Conservation (phyloP, 192 early-diverging fungal species). For the Rhizophagus prolifer region DNA sequence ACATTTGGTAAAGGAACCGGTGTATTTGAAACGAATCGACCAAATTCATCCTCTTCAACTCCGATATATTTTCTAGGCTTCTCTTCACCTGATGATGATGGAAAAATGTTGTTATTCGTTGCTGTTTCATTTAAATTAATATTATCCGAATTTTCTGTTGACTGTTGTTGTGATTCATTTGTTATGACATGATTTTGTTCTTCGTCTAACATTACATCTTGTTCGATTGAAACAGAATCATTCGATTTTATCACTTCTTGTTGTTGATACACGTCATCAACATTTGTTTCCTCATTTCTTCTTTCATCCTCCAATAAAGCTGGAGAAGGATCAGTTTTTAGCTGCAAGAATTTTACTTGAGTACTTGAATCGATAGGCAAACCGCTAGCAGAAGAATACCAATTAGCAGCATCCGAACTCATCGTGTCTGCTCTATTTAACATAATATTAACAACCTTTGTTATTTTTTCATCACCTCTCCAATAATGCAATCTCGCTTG, state of each 20-base stretch:
- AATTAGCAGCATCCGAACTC: not conserved
- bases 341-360: not conserved
- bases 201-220: not conserved
- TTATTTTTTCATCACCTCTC: slow-evolving; percentile 48
- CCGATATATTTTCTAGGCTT: slow-evolving; percentile 36
- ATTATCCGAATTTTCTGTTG: not conserved
- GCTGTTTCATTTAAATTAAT: not conserved
- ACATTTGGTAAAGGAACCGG: slow-evolving; percentile 22
- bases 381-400: not conserved
- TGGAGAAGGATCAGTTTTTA: not conserved
- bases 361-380: not conserved
- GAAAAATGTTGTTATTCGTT: no score
- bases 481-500: slow-evolving; percentile 53
- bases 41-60: slow-evolving; percentile 33
- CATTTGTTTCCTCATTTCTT: not conserved
- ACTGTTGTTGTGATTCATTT: not conserved
- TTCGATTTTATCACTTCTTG: not conserved
- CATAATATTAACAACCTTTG: slow-evolving; percentile 40
- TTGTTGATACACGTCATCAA: not conserved
- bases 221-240: not conserved
- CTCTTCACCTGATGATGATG: slow-evolving; percentile 2
- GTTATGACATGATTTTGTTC: not conserved
- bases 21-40: slow-evolving; percentile 26
- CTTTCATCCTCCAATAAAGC: not conserved
- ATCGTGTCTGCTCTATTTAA: slow-evolving; percentile 31